Percentiles rank a stretch among this genome's conserved stretches.
Conservation (phyloP, 306 rosid genomes). For the Comarum palustre region DNA sequence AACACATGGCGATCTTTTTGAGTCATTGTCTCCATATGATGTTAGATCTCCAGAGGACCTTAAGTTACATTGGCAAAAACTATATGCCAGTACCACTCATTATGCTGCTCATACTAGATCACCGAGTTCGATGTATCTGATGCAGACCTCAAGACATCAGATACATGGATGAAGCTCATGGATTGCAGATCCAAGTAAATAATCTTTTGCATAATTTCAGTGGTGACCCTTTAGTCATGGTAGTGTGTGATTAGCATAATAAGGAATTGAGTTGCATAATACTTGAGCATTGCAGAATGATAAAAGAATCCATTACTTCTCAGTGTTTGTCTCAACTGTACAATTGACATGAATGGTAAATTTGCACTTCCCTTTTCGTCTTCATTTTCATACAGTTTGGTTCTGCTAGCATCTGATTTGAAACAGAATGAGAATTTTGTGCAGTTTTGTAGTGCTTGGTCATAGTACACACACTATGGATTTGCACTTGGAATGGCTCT, state of each 20-base stretch:
- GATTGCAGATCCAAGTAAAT: slow-evolving; percentile 28
- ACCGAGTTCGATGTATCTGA: slow-evolving; percentile 37
- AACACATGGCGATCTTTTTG: slow-evolving; percentile 37
- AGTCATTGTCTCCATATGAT: slow-evolving; percentile 47
- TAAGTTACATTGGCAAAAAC: slow-evolving; percentile 44
- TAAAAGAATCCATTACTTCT: slow-evolving; percentile 24
- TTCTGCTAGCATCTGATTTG: neutral
- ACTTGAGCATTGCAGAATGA: slow-evolving; percentile 28
- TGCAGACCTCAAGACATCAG: slow-evolving; percentile 46
- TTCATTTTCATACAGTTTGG: neutral
- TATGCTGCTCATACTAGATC: slow-evolving; percentile 52
- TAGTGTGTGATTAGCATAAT: slow-evolving; percentile 40
- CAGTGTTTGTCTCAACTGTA: slow-evolving; percentile 26
- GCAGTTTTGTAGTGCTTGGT: neutral
- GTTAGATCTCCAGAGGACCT: slow-evolving; percentile 33
- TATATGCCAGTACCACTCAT: slow-evolving; percentile 36
- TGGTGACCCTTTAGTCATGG: slow-evolving; percentile 6
- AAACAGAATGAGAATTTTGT: neutral
- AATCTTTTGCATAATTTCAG: slow-evolving; percentile 26
- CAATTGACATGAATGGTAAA: slow-evolving; percentile 18
- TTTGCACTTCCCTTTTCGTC: neutral
- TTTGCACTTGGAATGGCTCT: slow-evolving; percentile 17
- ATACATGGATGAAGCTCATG: slow-evolving; percentile 39
- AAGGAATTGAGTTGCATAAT: slow-evolving; percentile 20
- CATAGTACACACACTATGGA: neutral